A percentile compares a stretch with the other conserved stretches of the same genome.
Conservation (phyloP, 495 filamentous ascomycete species). For the Penicillium paxilli region DNA sequence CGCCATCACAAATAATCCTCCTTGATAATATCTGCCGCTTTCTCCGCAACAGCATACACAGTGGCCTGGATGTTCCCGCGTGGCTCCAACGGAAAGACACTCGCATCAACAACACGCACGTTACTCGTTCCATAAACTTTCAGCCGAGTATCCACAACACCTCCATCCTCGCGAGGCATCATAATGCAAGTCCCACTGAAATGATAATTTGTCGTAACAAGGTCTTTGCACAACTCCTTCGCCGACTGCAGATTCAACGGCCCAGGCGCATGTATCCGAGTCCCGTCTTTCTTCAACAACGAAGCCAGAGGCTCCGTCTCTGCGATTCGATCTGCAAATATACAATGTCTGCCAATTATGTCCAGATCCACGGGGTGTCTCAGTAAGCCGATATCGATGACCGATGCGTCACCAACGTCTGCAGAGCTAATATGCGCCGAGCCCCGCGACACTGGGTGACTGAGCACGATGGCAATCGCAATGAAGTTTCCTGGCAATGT, state of each 20-base stretch:
- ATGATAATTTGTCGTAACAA: slow-evolving; percentile 32
- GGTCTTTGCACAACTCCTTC: slow-evolving; percentile 11
- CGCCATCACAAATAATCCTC: too few species aligned
- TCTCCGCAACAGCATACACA: slow-evolving; percentile 57
- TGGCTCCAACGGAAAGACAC: slow-evolving; percentile 50
- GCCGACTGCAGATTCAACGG: slow-evolving; percentile 8
- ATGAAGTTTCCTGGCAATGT: slow-evolving; percentile 35
- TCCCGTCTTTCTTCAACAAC: slow-evolving; percentile 32
- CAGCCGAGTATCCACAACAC: slow-evolving; percentile 35
- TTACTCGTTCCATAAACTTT: slow-evolving; percentile 48
- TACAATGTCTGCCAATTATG: slow-evolving; percentile 41
- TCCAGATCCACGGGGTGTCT: slow-evolving; percentile 48
- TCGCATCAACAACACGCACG: slow-evolving; percentile 54
- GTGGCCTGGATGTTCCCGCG: slow-evolving; percentile 46
- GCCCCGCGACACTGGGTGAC: slow-evolving; percentile 56
- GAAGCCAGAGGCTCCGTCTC: slow-evolving; percentile 37
- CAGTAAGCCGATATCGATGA: slow-evolving; percentile 48
- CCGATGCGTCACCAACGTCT: slow-evolving; percentile 29
- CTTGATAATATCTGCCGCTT: slow-evolving; percentile 56
- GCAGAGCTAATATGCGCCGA: slow-evolving; percentile 48
- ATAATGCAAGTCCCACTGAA: slow-evolving; percentile 46
- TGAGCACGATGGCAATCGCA: slow-evolving; percentile 33
- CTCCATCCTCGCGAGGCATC: slow-evolving; percentile 50
- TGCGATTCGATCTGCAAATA: slow-evolving; percentile 46
- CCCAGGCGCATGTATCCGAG: slow-evolving; percentile 8